Evolutionary conservation across 78 protist genomes (phyloP), one percentile per base, ranked within the genome.

Genomic region (Andalucia godoyi): DNA sequence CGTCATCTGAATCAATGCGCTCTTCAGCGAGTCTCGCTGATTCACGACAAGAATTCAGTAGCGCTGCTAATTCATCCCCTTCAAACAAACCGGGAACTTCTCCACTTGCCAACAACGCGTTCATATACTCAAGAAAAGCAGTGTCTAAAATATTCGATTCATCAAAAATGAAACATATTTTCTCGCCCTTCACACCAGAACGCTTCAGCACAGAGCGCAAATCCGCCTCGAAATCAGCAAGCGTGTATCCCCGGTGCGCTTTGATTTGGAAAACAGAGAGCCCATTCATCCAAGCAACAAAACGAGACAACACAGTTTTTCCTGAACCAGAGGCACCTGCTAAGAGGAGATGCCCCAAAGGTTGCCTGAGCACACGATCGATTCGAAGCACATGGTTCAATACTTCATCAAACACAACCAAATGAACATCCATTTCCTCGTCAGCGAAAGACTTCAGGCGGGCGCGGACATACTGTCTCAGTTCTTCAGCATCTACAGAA

Each of bases 41-140:
- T 21, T 66, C 80, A 12, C 70, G 15, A 10, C 17, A 0, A 7
- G 36, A n/a, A 23, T 84, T 77, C 79, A 89, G 74, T 18, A 94
- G 77, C 36, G 74, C 40, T 10, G 60, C 50, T 46, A 53, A 74
- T 52, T 84, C 97, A 25, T 92, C 94, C 18, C 93, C 99, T 23
- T 87, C 96, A 60, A 96, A 93, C n/a, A 96, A 84, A 10, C 98
- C 99, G 18, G 98, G 98, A 1, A 96, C 85, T 18, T 84, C 88
- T 33, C 97, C 97, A 32, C 80, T 58, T 9, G 97, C 96, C 58
- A 95, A 73, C 32, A 96, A 79, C 2, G 97, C 88, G 65, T 94
- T 92, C 93, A 96, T 92, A 47, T 90, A 77, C 71, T 96, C 99
- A 45, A 94, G 84, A 94, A 92, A 92, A 53, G 88, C 76, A 21